Evolutionary conservation across 345 rosid genomes (phyloP).

Genomic region (Euphorbia lathyris): DNA sequence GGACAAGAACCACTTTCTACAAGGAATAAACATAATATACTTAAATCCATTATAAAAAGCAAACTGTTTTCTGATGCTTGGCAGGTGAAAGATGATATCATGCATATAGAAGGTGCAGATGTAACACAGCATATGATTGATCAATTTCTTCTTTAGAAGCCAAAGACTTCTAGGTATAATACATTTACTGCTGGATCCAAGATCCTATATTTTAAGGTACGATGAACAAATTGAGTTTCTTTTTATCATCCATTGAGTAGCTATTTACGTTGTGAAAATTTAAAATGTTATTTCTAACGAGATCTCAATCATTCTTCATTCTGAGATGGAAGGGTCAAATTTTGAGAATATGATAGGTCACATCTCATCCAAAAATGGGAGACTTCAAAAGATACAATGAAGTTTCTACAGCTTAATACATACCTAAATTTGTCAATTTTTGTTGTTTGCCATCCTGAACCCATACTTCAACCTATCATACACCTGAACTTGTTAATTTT

Average conservation of each 20-base stretch:
- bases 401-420: too few relatives aligned
- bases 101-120: conserved; percentile 88
- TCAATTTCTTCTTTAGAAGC: conserved; percentile 54
- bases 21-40: neutral
- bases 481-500: too few relatives aligned
- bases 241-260: neutral
- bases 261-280: neutral
- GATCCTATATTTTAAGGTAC: conserved; percentile 8
- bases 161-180: neutral
- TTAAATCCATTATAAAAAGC: neutral
- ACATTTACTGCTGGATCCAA: conserved; percentile 7
- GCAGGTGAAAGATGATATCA: conserved; percentile 70
- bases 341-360: neutral
- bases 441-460: too few relatives aligned
- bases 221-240: neutral
- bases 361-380: neutral
- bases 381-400: neutral
- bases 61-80: neutral
- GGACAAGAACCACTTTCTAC: neutral
- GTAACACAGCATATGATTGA: conserved; percentile 83
- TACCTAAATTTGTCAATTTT: too few relatives aligned
- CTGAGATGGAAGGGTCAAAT: neutral
- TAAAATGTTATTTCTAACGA: neutral
- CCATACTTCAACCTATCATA: too few relatives aligned
- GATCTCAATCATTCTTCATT: neutral